phyloP scores from a whole-genome alignment of 768 basidiomycete species.

The Termitomyces sp. region DNA sequence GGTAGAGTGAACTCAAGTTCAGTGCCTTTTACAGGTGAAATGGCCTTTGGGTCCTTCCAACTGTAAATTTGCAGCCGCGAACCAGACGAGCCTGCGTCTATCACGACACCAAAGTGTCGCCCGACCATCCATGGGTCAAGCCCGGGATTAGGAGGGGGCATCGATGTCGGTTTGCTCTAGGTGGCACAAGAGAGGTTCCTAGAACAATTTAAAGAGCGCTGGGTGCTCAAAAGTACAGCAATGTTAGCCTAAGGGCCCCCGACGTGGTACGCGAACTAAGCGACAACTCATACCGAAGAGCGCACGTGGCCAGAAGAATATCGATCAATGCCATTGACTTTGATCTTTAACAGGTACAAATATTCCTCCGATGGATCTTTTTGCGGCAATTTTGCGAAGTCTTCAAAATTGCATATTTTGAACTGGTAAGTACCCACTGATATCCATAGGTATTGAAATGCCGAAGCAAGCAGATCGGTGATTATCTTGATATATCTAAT shows the following conservation, averaged over 20 bases:
- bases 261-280: neutral
- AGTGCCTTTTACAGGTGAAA: constrained; percentile 48
- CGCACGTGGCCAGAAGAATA: neutral
- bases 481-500: neutral
- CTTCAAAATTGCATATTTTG: neutral
- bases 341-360: neutral
- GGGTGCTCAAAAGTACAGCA: neutral
- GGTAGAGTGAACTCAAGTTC: constrained; percentile 62
- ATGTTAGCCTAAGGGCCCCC: neutral
- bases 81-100: constrained; percentile 98
- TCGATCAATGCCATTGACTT: neutral
- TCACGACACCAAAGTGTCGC: constrained; percentile 89
- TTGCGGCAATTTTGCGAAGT: neutral
- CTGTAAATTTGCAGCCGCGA: constrained; percentile 96
- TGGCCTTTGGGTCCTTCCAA: constrained; percentile 80
- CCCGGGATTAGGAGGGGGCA: constrained; percentile 70
- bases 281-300: neutral
- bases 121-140: constrained; percentile 74
- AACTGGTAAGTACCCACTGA: neutral
- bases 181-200: neutral
- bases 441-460: neutral
- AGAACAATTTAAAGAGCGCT: neutral
- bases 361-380: neutral
- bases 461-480: neutral
- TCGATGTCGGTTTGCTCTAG: constrained; percentile 24